Evolutionary conservation across 2,329 filamentous ascomycete species (phyloP).

Genomic region (Aspergillaceae sp.): DNA sequence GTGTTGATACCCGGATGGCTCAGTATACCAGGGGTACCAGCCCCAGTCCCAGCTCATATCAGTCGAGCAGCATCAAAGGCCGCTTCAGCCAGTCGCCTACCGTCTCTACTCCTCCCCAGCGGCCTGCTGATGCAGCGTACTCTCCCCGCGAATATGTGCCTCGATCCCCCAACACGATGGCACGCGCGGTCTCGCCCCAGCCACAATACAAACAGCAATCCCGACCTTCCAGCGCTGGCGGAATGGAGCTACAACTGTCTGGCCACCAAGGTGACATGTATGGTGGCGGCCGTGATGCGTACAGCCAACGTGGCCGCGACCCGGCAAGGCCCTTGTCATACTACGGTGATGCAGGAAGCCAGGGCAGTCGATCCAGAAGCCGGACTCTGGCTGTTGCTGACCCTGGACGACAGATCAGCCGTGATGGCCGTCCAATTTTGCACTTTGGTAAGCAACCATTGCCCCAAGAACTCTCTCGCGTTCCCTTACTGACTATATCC

Average conservation of each 20-base stretch:
- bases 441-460: slow-evolving; percentile 71
- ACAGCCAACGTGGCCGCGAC: slow-evolving; percentile 34
- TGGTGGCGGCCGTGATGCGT: slow-evolving; percentile 32
- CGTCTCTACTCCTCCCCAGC: slow-evolving; percentile 22
- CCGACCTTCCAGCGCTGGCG: slow-evolving; percentile 41
- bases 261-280: slow-evolving; percentile 48
- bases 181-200: slow-evolving; percentile 44
- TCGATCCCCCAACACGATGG: slow-evolving; percentile 31
- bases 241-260: slow-evolving; percentile 64
- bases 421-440: slow-evolving; percentile 77
- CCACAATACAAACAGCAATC: slow-evolving; percentile 44
- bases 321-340: slow-evolving; percentile 37
- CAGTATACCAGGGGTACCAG: slow-evolving; percentile 37
- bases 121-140: slow-evolving; percentile 31
- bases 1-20: slow-evolving; percentile 28
- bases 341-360: slow-evolving; percentile 41
- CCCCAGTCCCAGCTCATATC: slow-evolving; percentile 38
- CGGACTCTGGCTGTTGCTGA: slow-evolving; percentile 78
- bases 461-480: neutral
- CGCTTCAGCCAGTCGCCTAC: slow-evolving; percentile 32
- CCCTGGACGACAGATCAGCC: slow-evolving; percentile 62
- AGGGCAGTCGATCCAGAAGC: slow-evolving; percentile 54
- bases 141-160: slow-evolving; percentile 37
- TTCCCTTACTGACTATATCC: slow-evolving; percentile 10
- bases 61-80: slow-evolving; percentile 34